These are phyloP conservation scores for Lathyrus tuberosus DNA, from an alignment of 306 rosid species.

Conservation along the genomic window DNA sequence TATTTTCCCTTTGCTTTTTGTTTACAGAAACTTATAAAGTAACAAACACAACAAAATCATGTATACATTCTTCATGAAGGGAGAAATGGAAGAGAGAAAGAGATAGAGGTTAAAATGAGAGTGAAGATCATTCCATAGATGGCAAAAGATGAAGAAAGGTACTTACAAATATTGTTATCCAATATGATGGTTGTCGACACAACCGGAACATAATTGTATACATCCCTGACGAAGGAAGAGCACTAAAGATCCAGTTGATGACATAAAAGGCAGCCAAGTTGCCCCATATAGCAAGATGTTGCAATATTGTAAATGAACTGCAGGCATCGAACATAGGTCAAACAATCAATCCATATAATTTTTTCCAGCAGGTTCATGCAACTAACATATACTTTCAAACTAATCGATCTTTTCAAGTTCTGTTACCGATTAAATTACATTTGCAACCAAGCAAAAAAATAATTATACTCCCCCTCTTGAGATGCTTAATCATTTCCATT, in stretches of 20 bases:
- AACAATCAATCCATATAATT: constrained; percentile 30
- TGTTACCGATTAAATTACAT: constrained; percentile 13
- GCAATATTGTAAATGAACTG: constrained; percentile 93
- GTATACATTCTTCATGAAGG: neutral
- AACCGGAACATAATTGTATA: constrained; percentile 92
- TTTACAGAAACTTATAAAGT: neutral
- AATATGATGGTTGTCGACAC: constrained; percentile 84
- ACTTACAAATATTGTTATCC: constrained; percentile 87
- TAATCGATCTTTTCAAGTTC: neutral
- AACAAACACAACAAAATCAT: neutral
- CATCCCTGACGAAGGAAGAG: constrained; percentile 95
- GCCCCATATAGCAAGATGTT: constrained; percentile 94
- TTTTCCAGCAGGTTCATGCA: constrained; percentile 28
- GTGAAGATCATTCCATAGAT: constrained; percentile 11
- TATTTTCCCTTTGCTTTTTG: neutral
- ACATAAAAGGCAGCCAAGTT: constrained; percentile 80
- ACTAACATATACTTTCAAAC: constrained; percentile 27
- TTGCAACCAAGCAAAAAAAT: constrained; percentile 14
- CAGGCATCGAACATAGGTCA: constrained; percentile 46
- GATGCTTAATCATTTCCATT: neutral
- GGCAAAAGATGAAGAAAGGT: constrained; percentile 22
- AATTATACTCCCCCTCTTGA: neutral
- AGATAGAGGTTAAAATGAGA: neutral
- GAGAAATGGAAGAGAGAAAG: neutral
- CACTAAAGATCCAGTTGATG: constrained; percentile 89